Evolutionary conservation across 805 yeast genomes (phyloP).

Genomic region (Cyberlindnera maclurae): DNA sequence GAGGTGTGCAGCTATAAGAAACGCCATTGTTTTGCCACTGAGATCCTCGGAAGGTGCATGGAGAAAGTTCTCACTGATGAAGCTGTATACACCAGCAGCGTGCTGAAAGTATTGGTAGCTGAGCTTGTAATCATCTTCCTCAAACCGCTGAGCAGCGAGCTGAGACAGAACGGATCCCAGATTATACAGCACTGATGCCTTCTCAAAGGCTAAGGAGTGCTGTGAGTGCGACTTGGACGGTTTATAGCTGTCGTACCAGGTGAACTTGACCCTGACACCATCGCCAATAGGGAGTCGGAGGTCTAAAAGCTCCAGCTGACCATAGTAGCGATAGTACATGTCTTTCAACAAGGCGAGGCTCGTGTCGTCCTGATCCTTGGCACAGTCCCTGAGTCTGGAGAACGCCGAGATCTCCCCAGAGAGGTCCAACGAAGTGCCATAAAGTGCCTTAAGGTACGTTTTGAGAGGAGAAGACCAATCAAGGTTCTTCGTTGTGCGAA

Average conservation of each 20-base stretch:
- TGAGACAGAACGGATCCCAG: slow-evolving; percentile 57
- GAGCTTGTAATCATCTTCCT: slow-evolving; percentile 43
- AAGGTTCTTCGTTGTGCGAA: slow-evolving; percentile 43
- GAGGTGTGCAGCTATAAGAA: slow-evolving; percentile 57
- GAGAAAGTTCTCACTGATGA: slow-evolving; percentile 69
- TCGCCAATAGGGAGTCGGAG: slow-evolving; percentile 62
- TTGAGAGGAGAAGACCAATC: slow-evolving; percentile 63
- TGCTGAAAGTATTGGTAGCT: slow-evolving; percentile 58
- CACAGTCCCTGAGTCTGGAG: slow-evolving; percentile 31
- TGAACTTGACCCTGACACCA: slow-evolving; percentile 53
- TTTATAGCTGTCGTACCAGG: slow-evolving; percentile 75
- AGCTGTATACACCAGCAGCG: slow-evolving; percentile 72
- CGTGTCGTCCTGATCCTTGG: slow-evolving; percentile 34
- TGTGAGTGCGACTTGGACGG: slow-evolving; percentile 49
- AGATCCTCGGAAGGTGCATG: slow-evolving; percentile 86
- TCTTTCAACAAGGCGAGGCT: slow-evolving; percentile 46
- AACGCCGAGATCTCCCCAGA: slow-evolving; percentile 55
- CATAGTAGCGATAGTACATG: slow-evolving; percentile 62
- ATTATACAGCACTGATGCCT: slow-evolving; percentile 78
- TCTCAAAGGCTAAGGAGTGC: slow-evolving; percentile 79
- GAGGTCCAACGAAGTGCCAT: slow-evolving; percentile 56
- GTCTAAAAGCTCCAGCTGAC: slow-evolving; percentile 74
- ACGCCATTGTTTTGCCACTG: slow-evolving; percentile 56
- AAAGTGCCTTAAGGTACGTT: slow-evolving; percentile 48
- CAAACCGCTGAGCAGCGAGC: slow-evolving; percentile 34